Evolutionary conservation across 2,329 filamentous ascomycete genomes (phyloP), one percentile per base, ranked within the genome.

Genomic region (Lachnum nothofagi): DNA sequence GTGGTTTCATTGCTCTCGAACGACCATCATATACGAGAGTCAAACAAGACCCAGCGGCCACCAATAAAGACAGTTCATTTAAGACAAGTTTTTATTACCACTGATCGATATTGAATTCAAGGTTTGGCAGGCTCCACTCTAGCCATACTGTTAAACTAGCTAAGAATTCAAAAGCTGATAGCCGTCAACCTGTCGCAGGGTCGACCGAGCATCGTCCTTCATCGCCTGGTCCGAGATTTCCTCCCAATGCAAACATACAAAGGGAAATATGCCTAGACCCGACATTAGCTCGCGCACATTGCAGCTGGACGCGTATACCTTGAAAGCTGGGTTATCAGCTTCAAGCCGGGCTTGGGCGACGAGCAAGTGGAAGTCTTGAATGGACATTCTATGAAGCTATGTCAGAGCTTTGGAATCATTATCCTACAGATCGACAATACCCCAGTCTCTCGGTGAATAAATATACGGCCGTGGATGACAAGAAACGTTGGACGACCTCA

Each of bases 191-290:
- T n/a, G n/a, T n/a, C n/a, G n/a, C n/a, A n/a, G n/a, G n/a, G n/a
- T n/a, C n/a, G n/a, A n/a, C n/a, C n/a, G n/a, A n/a, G n/a, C n/a
- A n/a, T n/a, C n/a, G 25, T 22, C 19, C 42, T 17, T 53, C 44
- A 57, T 29, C 55, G 48, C 19, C 51, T 48, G n/a, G 56, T 53
- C 10, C 65, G 69, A 48, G 77, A 75, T 55, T 83, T 84, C 53
- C 73, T 72, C 42, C 80, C 80, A 57, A 83, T 82, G 54, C 78
- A 82, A 31, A 83, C 76, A 61, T 83, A 83, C 74, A 83, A 61
- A 37, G 78, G 77, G 51, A 83, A 83, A 62, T 83, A 83, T 25
- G 78, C 75, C 79, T 65, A 35, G 23, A 12, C 14, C 19, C 52
- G 55, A 27, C 54, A 49, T 35, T 12, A 45, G 35, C 17, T 34